Conservation (phyloP, 1,139 yeast genomes). For the Yarrowia galli region DNA sequence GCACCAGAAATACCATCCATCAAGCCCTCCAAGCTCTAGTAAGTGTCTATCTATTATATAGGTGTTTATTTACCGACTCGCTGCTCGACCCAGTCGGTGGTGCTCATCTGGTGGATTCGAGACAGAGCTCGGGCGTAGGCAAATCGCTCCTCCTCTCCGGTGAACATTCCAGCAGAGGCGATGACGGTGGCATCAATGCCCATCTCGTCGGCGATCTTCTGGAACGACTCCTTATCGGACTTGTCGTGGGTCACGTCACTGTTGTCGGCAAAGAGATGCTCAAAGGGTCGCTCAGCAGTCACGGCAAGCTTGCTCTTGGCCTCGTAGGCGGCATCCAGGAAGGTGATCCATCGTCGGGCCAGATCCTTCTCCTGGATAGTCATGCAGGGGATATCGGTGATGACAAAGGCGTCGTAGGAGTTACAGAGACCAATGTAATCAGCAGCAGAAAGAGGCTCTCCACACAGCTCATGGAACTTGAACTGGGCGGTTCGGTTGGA, state of each 20-base stretch:
- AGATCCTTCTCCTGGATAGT: conserved; percentile 80
- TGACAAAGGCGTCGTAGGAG: conserved; percentile 76
- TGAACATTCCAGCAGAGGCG: conserved; percentile 81
- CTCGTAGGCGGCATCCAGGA: conserved; percentile 93
- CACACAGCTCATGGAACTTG: conserved; percentile 84
- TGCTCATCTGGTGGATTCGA: conserved; percentile 91
- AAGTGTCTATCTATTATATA: conserved; percentile 1
- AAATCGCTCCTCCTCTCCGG: conserved; percentile 89
- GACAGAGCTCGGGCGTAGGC: conserved; percentile 96
- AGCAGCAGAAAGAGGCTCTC: conserved; percentile 90
- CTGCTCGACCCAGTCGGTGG: conserved; percentile 83
- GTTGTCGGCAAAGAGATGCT: conserved; percentile 84
- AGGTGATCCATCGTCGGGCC: conserved; percentile 89
- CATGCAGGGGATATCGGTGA: conserved; percentile 90
- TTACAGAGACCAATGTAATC: conserved; percentile 86
- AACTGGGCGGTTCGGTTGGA: conserved; percentile 88
- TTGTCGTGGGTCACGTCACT: conserved; percentile 54
- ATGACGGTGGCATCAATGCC: conserved; percentile 79
- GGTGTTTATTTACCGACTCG: conserved; percentile 12
- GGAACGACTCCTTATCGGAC: conserved; percentile 49
- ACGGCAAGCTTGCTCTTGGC: conserved; percentile 86
- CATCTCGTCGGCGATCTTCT: conserved; percentile 62
- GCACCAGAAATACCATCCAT: too few relatives aligned
- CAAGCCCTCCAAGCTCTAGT: too few relatives aligned
- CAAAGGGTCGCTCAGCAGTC: conserved; percentile 85